Percentiles rank a stretch among this genome's conserved stretches.
These are phyloP conservation scores for Striga hermonthica DNA, from an alignment of 305 asterid genomes.

Conservation along the genomic window DNA sequence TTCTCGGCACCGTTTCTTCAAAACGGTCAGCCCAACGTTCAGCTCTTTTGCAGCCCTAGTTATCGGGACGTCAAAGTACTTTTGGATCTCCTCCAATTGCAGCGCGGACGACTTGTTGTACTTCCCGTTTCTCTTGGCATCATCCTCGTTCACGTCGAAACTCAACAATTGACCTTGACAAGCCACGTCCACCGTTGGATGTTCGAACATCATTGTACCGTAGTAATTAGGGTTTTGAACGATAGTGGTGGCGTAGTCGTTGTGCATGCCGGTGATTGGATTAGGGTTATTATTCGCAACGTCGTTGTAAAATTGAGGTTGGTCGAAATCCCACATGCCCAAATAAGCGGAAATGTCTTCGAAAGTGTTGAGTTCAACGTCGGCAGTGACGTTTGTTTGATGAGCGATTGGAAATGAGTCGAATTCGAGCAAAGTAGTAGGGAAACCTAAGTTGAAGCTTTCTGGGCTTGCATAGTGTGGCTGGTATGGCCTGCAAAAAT, in stretches of 20 bases:
- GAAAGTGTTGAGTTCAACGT: slow-evolving; percentile 36
- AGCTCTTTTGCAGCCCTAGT: slow-evolving; percentile 71
- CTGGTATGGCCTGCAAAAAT: slow-evolving; percentile 42
- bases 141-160: neutral
- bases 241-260: neutral
- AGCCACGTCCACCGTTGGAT: no score
- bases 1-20: slow-evolving; percentile 81
- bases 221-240: neutral
- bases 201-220: neutral
- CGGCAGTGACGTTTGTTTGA: slow-evolving; percentile 18
- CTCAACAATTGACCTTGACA: neutral
- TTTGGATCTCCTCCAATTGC: slow-evolving; percentile 62
- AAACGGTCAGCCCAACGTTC: slow-evolving; percentile 67
- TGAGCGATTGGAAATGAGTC: slow-evolving; percentile 34
- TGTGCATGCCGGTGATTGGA: slow-evolving; percentile 9
- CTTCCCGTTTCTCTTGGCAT: slow-evolving; percentile 32
- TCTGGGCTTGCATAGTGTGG: slow-evolving; percentile 31
- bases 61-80: slow-evolving; percentile 66
- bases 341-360: slow-evolving; percentile 48
- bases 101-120: slow-evolving; percentile 43
- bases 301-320: slow-evolving; percentile 24
- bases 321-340: slow-evolving; percentile 41
- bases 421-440: slow-evolving; percentile 21
- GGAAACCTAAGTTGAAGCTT: slow-evolving; percentile 27
- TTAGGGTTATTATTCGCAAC: slow-evolving; percentile 24